A percentile compares a stretch with the other conserved stretches of the same genome.
phyloP scores from a whole-genome alignment of 1,139 yeast genomes.

The Candida tetrigidarum region DNA sequence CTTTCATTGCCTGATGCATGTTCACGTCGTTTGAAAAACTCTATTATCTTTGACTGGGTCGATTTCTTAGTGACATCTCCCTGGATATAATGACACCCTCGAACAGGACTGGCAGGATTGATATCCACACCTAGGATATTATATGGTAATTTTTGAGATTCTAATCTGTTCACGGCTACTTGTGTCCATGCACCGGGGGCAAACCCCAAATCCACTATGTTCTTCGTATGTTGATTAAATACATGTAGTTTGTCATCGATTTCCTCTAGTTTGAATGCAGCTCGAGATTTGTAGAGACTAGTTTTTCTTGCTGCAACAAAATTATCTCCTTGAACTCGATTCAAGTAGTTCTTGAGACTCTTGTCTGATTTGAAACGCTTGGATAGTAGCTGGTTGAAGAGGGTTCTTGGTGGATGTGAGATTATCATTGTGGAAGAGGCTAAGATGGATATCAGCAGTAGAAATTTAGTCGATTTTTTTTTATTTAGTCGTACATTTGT shows the following conservation, averaged over 20 bases:
- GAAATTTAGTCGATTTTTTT: too few relatives aligned
- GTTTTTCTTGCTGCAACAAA: slow-evolving; percentile 56
- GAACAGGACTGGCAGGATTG: slow-evolving; percentile 42
- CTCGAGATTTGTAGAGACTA: slow-evolving; percentile 73
- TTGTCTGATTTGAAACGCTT: slow-evolving; percentile 26
- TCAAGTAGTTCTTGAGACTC: slow-evolving; percentile 76
- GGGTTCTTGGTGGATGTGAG: neutral
- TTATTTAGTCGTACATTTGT: too few relatives aligned
- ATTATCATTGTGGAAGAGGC: too few relatives aligned
- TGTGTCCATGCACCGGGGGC: slow-evolving; percentile 59
- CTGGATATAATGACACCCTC: slow-evolving; percentile 42
- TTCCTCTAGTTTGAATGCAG: slow-evolving; percentile 84
- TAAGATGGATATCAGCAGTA: too few relatives aligned
- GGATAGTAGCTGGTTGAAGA: neutral
- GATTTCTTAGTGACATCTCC: slow-evolving; percentile 43
- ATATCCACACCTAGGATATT: slow-evolving; percentile 47
- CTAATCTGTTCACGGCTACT: slow-evolving; percentile 36
- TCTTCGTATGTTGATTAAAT: slow-evolving; percentile 50
- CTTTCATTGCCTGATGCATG: too few relatives aligned
- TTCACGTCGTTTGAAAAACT: slow-evolving; percentile 24
- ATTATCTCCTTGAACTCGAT: slow-evolving; percentile 69
- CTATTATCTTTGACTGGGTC: slow-evolving; percentile 36
- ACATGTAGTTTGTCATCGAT: slow-evolving; percentile 66
- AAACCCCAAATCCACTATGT: slow-evolving; percentile 74
- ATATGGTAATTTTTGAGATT: slow-evolving; percentile 18